Evolutionary conservation across 2,329 filamentous ascomycete species (phyloP), one percentile per base, ranked within the genome.

Genomic region (Sporothrix dimorphospora): DNA sequence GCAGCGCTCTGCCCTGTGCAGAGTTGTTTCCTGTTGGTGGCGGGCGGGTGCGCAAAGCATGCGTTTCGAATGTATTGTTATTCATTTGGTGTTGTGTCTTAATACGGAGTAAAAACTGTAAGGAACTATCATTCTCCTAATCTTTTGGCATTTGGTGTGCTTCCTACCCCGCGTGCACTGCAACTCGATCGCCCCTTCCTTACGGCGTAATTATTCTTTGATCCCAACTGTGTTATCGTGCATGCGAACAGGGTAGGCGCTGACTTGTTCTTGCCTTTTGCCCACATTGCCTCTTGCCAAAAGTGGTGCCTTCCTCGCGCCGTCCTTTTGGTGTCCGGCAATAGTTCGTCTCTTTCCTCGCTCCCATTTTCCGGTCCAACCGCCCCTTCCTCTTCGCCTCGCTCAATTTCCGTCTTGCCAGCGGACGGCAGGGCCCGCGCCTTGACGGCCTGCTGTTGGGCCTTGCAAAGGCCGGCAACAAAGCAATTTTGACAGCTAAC

Each of bases 351-450:
- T 27, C 38, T 65, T 65, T 27, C 38, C n/a, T 45, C n/a, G 11
- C 30, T 61, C 40, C 40, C 40, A 49, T 34, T 14, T n/a, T 14
- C 16, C 14, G 42, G 42, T n/a, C 63, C 24, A 49, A n/a, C 24
- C 14, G 14, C n/a, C n/a, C 51, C 45, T 67, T 51, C 45, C 24
- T 34, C 7, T 24, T 9, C 19, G 11, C 24, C 40, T 21, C 42
- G 38, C 24, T n/a, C 42, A 14, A 47, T 30, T 49, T 66, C 24
- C 63, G n/a, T 21, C 19, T 24, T 21, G 49, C 45, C 49, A 53
- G 19, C 24, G 24, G 53, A 21, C 65, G 65, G 65, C 65, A 67
- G 45, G 65, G 65, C 65, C 65, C 65, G 65, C 45, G 65, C 65
- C 65, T 51, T 14, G 11, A 38, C 45, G 19, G 45, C 30, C 27